Evolutionary conservation across 352 stramenopile genomes (phyloP).

Genomic region (Phytophthora tubulina): DNA sequence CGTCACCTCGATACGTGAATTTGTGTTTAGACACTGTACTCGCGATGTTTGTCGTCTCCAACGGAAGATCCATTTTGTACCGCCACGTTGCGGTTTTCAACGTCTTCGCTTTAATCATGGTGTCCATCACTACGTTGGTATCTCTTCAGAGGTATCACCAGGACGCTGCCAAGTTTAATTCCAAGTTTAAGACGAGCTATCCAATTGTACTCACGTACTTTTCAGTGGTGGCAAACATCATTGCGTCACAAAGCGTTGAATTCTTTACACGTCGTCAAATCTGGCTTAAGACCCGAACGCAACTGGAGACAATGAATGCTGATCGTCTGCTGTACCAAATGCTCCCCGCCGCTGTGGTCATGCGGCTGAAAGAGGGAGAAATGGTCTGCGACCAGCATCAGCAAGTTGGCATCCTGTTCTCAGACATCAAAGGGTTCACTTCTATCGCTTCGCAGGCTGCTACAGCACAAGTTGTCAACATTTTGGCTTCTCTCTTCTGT

Average conservation of each 20-base stretch:
- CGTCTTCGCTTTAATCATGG: slow-evolving; percentile 57
- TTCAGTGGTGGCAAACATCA: slow-evolving; percentile 81
- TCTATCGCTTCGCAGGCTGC: slow-evolving; percentile 88
- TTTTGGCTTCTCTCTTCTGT: slow-evolving; percentile 93
- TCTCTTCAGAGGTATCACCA: slow-evolving; percentile 64
- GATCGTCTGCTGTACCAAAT: slow-evolving; percentile 90
- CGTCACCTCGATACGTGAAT: slow-evolving; percentile 76
- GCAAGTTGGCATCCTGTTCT: slow-evolving; percentile 91
- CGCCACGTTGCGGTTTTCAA: slow-evolving; percentile 78
- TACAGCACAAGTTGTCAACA: slow-evolving; percentile 90
- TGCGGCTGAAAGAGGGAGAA: slow-evolving; percentile 87
- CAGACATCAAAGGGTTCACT: slow-evolving; percentile 93
- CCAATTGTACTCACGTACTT: slow-evolving; percentile 84
- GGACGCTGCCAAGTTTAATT: slow-evolving; percentile 66
- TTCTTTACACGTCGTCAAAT: slow-evolving; percentile 88
- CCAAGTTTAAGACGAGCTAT: slow-evolving; percentile 84
- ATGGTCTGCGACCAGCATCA: slow-evolving; percentile 89
- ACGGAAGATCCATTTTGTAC: slow-evolving; percentile 81
- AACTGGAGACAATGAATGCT: slow-evolving; percentile 87
- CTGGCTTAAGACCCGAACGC: slow-evolving; percentile 85
- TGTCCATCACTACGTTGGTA: slow-evolving; percentile 54
- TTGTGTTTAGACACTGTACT: slow-evolving; percentile 84
- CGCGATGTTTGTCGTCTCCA: slow-evolving; percentile 88
- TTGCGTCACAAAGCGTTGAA: slow-evolving; percentile 83
- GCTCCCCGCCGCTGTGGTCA: slow-evolving; percentile 84